Evolutionary conservation across 2,329 filamentous ascomycete genomes (phyloP).

Genomic region (Curvularia verruculosa): DNA sequence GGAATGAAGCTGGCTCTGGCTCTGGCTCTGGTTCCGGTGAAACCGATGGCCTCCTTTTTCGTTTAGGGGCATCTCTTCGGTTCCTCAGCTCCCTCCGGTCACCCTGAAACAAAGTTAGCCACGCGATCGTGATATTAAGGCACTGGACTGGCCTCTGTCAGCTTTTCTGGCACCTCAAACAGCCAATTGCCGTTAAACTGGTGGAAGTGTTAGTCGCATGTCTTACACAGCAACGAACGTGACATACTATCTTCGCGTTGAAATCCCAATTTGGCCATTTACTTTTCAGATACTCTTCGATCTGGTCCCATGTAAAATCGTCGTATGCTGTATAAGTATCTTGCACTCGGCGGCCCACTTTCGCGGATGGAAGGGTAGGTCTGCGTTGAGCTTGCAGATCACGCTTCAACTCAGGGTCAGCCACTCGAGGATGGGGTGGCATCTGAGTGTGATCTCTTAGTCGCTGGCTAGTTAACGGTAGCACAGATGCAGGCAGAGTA

Average conservation of each 20-base stretch:
- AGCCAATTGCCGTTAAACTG: constrained; percentile 21
- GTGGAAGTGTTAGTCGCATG: neutral
- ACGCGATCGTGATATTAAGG: neutral
- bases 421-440: neutral
- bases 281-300: constrained; percentile 18
- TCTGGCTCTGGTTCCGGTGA: constrained; percentile 9
- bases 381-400: constrained; percentile 14
- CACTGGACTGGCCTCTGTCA: constrained; percentile 18
- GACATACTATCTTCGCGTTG: constrained; percentile 13
- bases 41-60: constrained; percentile 2
- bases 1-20: neutral
- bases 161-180: constrained; percentile 21
- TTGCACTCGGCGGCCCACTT: constrained; percentile 10
- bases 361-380: constrained; percentile 11
- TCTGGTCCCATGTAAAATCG: constrained; percentile 23
- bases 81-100: constrained; percentile 17
- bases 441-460: neutral
- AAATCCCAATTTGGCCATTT: constrained; percentile 23
- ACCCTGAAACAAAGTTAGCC: constrained; percentile 14
- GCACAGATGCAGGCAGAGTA: neutral
- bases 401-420: constrained; percentile 9
- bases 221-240: neutral
- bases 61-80: constrained; percentile 10
- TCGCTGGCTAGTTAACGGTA: neutral
- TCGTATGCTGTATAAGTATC: constrained; percentile 23